These are phyloP conservation scores for Neofusicoccum umdonicola DNA, from an alignment of 2,329 filamentous ascomycete species.

Conservation along the genomic window DNA sequence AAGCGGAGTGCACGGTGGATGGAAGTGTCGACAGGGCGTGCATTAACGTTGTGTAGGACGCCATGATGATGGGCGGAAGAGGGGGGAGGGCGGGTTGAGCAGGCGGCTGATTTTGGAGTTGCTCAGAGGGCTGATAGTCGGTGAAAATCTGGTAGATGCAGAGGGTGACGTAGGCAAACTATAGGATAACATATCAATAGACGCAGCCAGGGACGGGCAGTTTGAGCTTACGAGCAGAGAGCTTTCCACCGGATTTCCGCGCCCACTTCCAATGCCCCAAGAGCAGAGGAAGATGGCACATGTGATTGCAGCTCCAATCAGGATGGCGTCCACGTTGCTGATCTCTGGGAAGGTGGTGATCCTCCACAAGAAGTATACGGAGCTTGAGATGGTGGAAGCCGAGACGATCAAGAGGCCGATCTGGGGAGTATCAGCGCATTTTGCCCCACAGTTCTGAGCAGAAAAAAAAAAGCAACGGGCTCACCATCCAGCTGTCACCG, in stretches of 20 bases:
- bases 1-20: conserved; percentile 75
- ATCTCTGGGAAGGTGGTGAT: conserved; percentile 92
- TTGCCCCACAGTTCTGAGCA: too few species aligned
- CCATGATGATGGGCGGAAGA: conserved; percentile 97
- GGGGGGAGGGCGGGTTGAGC: conserved; percentile 87
- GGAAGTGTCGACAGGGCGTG: conserved; percentile 82
- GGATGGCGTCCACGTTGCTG: conserved; percentile 83
- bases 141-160: conserved; percentile 99
- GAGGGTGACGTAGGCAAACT: conserved; percentile 94
- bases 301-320: conserved; percentile 90
- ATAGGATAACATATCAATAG: conserved; percentile 17
- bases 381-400: conserved; percentile 87
- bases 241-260: conserved; percentile 92
- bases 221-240: conserved; percentile 63
- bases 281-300: conserved; percentile 89
- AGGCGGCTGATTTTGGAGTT: conserved; percentile 52
- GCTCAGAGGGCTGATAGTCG: conserved; percentile 82
- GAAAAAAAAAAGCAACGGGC: conserved; percentile 33
- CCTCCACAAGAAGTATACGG: conserved; percentile 94
- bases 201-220: too few species aligned
- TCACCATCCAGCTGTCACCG: conserved; percentile 94
- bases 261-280: conserved; percentile 89
- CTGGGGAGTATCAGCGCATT: conserved; percentile 51
- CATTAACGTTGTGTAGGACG: conserved; percentile 88
- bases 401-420: conserved; percentile 85